These are phyloP conservation scores for Aspergillus cavernicola DNA, from an alignment of 495 filamentous ascomycete genomes.

Conservation along the genomic window DNA sequence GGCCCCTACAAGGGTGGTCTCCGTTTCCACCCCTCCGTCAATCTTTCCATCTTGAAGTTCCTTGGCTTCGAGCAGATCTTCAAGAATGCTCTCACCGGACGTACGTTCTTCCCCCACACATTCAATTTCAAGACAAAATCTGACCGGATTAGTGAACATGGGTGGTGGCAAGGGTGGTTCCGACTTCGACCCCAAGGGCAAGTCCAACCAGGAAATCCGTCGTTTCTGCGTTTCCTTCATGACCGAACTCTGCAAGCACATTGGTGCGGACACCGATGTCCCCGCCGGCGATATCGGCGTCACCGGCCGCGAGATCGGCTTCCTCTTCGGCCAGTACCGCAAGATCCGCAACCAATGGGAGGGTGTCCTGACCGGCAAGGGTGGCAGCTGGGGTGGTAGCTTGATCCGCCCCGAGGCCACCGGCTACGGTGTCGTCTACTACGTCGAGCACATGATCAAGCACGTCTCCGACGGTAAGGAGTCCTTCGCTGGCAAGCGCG, in stretches of 20 bases:
- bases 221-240: conserved; percentile 97
- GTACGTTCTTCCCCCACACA: background rate
- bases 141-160: conserved; percentile 56
- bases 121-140: background rate
- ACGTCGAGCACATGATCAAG: conserved; percentile 93
- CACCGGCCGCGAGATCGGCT: conserved; percentile 84
- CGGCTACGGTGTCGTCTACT: conserved; percentile 95
- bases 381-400: conserved; percentile 84
- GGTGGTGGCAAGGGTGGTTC: conserved; percentile 97
- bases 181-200: conserved; percentile 99
- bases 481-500: conserved; percentile 84
- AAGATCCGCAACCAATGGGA: conserved; percentile 85
- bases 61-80: conserved; percentile 99
- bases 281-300: conserved; percentile 95
- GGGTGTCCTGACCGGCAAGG: conserved; percentile 95
- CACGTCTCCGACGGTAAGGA: conserved; percentile 77
- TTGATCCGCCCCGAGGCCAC: conserved; percentile 97
- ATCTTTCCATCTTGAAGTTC: conserved; percentile 97
- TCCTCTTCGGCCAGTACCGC: conserved; percentile 94
- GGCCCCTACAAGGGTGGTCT: conserved; percentile 98
- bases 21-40: conserved; percentile 93
- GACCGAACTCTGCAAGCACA: conserved; percentile 90
- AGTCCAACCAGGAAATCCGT: conserved; percentile 94
- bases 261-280: conserved; percentile 93
- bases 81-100: conserved; percentile 97